Evolutionary conservation across 257 asterid species (phyloP).

Genomic region (Cruciata laevipes): DNA sequence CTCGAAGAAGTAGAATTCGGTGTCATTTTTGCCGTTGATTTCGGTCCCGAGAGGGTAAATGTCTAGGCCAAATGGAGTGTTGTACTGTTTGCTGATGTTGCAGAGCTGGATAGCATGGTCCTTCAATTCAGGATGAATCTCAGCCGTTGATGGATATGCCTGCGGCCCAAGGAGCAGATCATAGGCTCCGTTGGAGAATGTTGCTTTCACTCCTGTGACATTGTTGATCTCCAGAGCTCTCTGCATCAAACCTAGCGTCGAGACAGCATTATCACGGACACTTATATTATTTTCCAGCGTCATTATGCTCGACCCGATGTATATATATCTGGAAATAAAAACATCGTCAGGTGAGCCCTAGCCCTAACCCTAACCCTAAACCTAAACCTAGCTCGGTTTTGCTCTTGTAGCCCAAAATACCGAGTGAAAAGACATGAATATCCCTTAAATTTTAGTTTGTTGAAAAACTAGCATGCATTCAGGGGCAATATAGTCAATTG

Average conservation of each 20-base stretch:
- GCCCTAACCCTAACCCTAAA: no score
- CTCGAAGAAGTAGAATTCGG: slow-evolving; percentile 59
- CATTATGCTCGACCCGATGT: background rate
- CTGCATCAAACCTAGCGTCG: background rate
- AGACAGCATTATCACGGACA: background rate
- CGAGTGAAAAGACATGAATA: no score
- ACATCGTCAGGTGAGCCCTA: no score
- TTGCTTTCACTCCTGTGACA: slow-evolving; percentile 1
- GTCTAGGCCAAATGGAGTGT: slow-evolving; percentile 34
- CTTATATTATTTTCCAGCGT: background rate
- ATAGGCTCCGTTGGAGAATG: background rate
- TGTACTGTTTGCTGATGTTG: no score
- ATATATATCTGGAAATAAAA: slow-evolving; percentile 2
- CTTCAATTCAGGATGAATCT: background rate
- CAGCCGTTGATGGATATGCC: background rate
- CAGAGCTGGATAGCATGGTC: background rate
- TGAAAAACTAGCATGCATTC: no score
- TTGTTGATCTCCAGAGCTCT: background rate
- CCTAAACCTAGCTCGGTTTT: no score
- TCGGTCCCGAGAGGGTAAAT: slow-evolving; percentile 55
- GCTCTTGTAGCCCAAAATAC: no score
- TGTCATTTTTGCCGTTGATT: slow-evolving; percentile 31
- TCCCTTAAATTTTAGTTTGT: no score
- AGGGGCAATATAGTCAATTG: no score
- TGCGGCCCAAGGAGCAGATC: background rate